Evolutionary conservation across 2,329 filamentous ascomycete species (phyloP), one percentile per base, ranked within the genome.

Genomic region (Graphilbum sp.): DNA sequence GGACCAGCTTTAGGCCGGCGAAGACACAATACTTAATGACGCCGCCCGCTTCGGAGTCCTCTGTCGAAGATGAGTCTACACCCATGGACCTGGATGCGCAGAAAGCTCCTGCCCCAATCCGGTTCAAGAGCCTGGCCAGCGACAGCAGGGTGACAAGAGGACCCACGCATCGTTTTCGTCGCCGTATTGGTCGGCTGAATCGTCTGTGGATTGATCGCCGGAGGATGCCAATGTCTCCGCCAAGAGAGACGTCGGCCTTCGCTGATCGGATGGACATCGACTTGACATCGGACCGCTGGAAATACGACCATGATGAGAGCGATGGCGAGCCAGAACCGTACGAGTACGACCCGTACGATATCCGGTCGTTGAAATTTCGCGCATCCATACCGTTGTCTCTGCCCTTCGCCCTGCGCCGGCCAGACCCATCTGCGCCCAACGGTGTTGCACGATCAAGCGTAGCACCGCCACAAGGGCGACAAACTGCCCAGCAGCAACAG

Each of bases 131-230:
- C 6, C 55, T 60, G 4, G 51, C 54, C 16, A 48, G 54, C n/a
- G 49, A 56, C 7, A 29, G 21, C 25, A 30, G 39, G n/a, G 23
- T 32, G n/a, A 15, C 36, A 15, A 20, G 10, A 6, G 16, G 29
- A 1, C 41, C 41, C 3, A 51, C 63, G 40, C 78, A 80, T 39
- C 77, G 79, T 15, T 95, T 82, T 64, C 76, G 88, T 47, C 75
- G 86, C 45, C 79, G 90, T 42, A 75, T 86, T 39, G 88, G 88
- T 38, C 79, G 88, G 48, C 69, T 87, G 45, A 85, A 86, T 45
- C 76, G 88, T 30, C 57, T 93, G 47, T 85, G 86, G 71, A 84
- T 96, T 47, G 90, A 96, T 58, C 78, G 86, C 49, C 76, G 82
- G 48, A 76, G 79, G 40, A 63, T 85, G 52, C 68, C 56, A 7